A percentile compares a stretch with the other conserved stretches of the same genome.
These are phyloP conservation scores for Amoebophrya sp. DNA, from an alignment of 169 alveolate species.

Conservation along the genomic window DNA sequence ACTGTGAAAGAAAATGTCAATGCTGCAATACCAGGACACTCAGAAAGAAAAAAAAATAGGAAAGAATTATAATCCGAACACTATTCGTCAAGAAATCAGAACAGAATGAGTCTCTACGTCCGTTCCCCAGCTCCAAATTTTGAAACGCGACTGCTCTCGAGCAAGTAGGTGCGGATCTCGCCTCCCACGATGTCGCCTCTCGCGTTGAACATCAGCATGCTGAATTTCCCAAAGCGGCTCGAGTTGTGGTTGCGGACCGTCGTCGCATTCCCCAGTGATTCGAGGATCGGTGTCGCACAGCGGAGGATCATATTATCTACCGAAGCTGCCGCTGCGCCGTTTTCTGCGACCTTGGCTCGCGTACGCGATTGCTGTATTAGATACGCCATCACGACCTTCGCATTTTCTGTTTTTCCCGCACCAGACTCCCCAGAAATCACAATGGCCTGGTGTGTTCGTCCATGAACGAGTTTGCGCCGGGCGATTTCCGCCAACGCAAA, in stretches of 20 bases:
- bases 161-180: constrained; percentile 77
- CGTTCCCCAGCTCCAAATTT: background rate
- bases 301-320: background rate
- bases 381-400: constrained; percentile 58
- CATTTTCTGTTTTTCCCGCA: constrained; percentile 82
- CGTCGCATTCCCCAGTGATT: constrained; percentile 96
- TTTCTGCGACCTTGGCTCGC: constrained; percentile 7
- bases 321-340: background rate
- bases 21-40: too few relatives aligned
- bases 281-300: constrained; percentile 84
- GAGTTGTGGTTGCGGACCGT: constrained; percentile 93
- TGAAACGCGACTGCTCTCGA: constrained; percentile 86
- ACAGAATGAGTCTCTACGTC: too few relatives aligned
- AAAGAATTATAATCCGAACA: too few relatives aligned
- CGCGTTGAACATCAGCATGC: constrained; percentile 74
- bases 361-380: too few relatives aligned
- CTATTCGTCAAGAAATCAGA: too few relatives aligned
- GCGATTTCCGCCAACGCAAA: constrained; percentile 51
- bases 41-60: too few relatives aligned
- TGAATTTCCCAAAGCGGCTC: constrained; percentile 92
- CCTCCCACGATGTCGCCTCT: constrained; percentile 75
- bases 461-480: constrained; percentile 42
- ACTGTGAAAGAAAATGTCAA: too few relatives aligned
- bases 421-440: constrained; percentile 82
- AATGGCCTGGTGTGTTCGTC: constrained; percentile 57